These are phyloP conservation scores for Ustilago shanxiensis DNA, from an alignment of 1,284 basidiomycete species.

Conservation along the genomic window DNA sequence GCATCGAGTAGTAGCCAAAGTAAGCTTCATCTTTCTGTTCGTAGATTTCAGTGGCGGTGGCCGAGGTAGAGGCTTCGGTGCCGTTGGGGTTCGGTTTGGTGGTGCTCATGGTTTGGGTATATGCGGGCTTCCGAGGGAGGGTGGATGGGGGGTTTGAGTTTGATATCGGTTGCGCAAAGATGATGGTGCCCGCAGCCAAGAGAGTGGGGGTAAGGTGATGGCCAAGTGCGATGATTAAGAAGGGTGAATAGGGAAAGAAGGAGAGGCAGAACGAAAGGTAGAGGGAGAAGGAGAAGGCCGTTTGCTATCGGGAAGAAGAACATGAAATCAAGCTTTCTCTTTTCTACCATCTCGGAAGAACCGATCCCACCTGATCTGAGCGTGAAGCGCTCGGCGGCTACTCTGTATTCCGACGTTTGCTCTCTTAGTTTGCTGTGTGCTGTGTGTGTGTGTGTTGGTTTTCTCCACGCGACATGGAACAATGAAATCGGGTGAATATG, in stretches of 20 bases:
- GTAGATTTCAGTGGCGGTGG: conserved; percentile 37
- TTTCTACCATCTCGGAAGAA: conserved; percentile 1
- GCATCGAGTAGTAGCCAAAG: conserved; percentile 66
- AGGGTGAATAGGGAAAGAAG: not conserved
- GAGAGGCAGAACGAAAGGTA: no score
- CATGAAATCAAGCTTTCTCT: not conserved
- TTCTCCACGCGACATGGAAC: not conserved
- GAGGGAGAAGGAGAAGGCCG: not conserved
- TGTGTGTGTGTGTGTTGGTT: not conserved
- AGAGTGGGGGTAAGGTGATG: not conserved
- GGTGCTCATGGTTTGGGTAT: not conserved
- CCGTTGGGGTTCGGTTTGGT: not conserved
- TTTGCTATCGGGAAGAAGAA: conserved; percentile 1
- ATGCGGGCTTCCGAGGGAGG: no score
- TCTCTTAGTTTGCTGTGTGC: no score
- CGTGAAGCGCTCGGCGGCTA: not conserved
- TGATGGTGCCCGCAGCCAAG: not conserved
- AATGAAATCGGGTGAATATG: not conserved
- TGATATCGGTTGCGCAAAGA: not conserved
- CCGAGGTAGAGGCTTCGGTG: conserved; percentile 3
- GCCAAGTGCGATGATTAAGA: not conserved
- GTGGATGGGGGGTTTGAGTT: no score
- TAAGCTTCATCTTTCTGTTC: conserved; percentile 66
- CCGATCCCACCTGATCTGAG: not conserved
- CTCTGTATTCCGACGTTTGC: no score